A percentile compares a stretch with the other conserved stretches of the same genome.
These are phyloP conservation scores for Calonectria hongkongensis DNA, from an alignment of 2,329 filamentous ascomycete species.

Conservation along the genomic window DNA sequence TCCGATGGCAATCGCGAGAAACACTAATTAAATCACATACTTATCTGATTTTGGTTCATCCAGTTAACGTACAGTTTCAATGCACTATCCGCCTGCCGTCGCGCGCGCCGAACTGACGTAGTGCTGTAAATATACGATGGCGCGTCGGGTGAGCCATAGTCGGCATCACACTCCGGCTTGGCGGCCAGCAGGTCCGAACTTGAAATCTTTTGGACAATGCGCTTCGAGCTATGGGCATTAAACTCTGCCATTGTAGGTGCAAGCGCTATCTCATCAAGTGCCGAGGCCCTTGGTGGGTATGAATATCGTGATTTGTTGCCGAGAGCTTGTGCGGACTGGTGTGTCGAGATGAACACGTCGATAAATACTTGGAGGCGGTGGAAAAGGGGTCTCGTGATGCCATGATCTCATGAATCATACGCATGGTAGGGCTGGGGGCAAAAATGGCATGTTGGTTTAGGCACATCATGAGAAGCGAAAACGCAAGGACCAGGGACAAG, in stretches of 20 bases:
- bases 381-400: conserved; percentile 21
- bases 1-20: too few relatives aligned
- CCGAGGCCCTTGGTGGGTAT: background rate
- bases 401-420: conserved; percentile 23
- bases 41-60: conserved; percentile 36
- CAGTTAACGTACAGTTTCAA: conserved; percentile 25
- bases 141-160: background rate
- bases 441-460: conserved; percentile 12
- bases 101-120: conserved; percentile 14
- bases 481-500: conserved; percentile 14
- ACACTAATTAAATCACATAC: conserved; percentile 1
- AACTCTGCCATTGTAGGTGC: conserved; percentile 30
- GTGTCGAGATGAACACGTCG: background rate
- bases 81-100: conserved; percentile 21
- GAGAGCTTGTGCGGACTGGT: background rate
- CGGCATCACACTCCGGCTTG: conserved; percentile 22
- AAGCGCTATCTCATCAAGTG: background rate
- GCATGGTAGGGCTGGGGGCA: background rate
- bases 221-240: conserved; percentile 16
- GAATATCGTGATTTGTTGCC: background rate
- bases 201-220: conserved; percentile 22
- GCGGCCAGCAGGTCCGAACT: conserved; percentile 14
- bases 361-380: background rate
- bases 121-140: conserved; percentile 28
- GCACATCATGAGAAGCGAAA: conserved; percentile 12